Conservation (phyloP, 23 red algal species). For the Gracilaria vermiculophylla region DNA sequence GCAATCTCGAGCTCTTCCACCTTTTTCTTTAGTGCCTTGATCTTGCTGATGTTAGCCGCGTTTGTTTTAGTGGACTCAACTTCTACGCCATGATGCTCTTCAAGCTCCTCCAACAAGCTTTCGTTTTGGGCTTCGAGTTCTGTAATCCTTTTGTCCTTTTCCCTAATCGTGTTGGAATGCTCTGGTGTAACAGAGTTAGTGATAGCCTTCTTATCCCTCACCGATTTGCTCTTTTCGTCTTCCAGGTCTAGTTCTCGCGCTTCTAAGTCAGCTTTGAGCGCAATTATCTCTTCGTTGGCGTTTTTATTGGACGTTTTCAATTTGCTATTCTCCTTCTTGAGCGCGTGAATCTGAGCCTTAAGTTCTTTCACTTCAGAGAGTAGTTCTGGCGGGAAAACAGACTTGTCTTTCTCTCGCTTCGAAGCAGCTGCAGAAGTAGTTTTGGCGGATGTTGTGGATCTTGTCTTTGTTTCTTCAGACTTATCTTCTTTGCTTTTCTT, state of each 20-base stretch:
- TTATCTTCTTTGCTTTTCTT: constrained; percentile 15
- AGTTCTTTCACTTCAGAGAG: constrained; percentile 58
- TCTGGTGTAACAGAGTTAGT: not conserved
- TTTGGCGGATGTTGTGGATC: not conserved
- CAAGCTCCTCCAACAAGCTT: constrained; percentile 49
- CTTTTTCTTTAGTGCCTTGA: constrained; percentile 40
- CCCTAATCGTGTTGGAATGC: constrained; percentile 42
- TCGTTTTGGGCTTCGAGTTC: constrained; percentile 59
- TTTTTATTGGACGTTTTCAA: constrained; percentile 31
- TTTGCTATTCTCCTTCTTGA: constrained; percentile 54
- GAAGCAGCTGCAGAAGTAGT: not conserved
- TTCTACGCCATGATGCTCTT: constrained; percentile 34
- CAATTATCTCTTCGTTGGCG: constrained; percentile 49
- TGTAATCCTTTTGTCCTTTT: constrained; percentile 52
- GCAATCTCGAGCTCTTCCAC: constrained; percentile 59
- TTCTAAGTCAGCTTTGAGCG: constrained; percentile 43
- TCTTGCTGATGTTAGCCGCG: not conserved
- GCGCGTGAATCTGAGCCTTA: not conserved
- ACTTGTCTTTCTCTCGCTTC: constrained; percentile 30
- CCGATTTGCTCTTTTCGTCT: constrained; percentile 11
- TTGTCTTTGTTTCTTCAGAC: not conserved
- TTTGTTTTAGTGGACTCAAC: not conserved
- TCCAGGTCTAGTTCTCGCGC: constrained; percentile 57
- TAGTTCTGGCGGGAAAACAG: not conserved
- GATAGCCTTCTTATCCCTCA: not conserved